Percentiles rank a stretch among this genome's conserved stretches.
These are phyloP conservation scores for Cytospora mali DNA, from an alignment of 2,329 filamentous ascomycete species.

Conservation along the genomic window DNA sequence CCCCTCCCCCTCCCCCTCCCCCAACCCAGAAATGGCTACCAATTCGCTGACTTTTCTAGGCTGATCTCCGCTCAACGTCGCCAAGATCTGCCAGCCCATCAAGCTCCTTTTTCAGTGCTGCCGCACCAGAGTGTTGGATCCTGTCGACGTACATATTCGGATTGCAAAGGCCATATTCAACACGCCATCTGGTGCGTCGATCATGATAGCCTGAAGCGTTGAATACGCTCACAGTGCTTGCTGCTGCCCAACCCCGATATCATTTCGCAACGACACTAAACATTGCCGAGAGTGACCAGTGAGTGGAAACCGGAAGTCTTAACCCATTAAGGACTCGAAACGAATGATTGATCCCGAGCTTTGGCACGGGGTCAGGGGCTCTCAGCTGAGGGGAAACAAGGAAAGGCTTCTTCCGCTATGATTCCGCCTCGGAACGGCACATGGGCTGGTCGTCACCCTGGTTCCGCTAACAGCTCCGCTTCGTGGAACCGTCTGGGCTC, in stretches of 20 bases:
- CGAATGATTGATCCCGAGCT: slow-evolving; percentile 12
- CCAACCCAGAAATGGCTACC: neutral
- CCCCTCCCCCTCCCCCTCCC: no score
- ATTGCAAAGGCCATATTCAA: neutral
- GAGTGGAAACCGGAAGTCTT: slow-evolving; percentile 16
- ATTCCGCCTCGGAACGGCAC: slow-evolving; percentile 24
- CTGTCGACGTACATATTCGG: neutral
- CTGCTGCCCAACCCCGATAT: slow-evolving; percentile 13
- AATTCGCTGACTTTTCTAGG: slow-evolving; percentile 13
- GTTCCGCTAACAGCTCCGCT: slow-evolving; percentile 26
- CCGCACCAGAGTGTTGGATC: neutral
- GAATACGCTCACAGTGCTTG: slow-evolving; percentile 11
- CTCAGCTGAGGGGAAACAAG: slow-evolving; percentile 16
- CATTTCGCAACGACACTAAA: slow-evolving; percentile 18
- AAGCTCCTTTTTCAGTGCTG: neutral
- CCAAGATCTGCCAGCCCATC: neutral
- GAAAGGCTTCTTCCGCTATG: slow-evolving; percentile 22
- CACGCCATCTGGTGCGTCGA: neutral
- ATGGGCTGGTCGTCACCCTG: slow-evolving; percentile 14
- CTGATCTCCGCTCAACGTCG: slow-evolving; percentile 4
- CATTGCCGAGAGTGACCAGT: slow-evolving; percentile 7
- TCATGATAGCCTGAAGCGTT: slow-evolving; percentile 7
- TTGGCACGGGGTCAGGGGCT: slow-evolving; percentile 20
- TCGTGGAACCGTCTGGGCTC: slow-evolving; percentile 19
- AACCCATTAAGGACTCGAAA: slow-evolving; percentile 18